A percentile compares a stretch with the other conserved stretches of the same genome.
phyloP scores from a whole-genome alignment of 2,329 filamentous ascomycete species.

The Fusarium succisae region DNA sequence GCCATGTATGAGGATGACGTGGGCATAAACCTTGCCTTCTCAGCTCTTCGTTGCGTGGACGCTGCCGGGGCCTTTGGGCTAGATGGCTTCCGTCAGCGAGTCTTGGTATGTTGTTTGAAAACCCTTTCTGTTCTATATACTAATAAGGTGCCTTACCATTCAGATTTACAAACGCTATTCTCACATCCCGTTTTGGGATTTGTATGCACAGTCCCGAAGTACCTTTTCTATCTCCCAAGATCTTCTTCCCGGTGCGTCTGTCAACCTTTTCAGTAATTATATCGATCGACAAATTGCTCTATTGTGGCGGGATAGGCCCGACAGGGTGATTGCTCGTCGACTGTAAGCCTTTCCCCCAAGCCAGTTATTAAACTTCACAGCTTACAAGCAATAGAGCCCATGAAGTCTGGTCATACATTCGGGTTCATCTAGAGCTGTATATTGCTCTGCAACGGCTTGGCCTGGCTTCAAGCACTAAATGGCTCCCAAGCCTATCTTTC shows the following conservation, averaged over 20 bases:
- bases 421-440: slow-evolving; percentile 62
- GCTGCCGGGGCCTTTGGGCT: slow-evolving; percentile 62
- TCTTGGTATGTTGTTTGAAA: slow-evolving; percentile 54
- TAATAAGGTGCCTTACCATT: slow-evolving; percentile 6
- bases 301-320: slow-evolving; percentile 39
- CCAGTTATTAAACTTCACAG: neutral
- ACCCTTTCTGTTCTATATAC: neutral
- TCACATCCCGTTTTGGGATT: slow-evolving; percentile 57
- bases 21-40: slow-evolving; percentile 52
- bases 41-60: slow-evolving; percentile 47
- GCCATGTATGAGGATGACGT: slow-evolving; percentile 58
- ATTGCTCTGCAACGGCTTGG: slow-evolving; percentile 63
- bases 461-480: slow-evolving; percentile 52
- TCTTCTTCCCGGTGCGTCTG: slow-evolving; percentile 47
- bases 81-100: slow-evolving; percentile 62
- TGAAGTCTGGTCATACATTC: slow-evolving; percentile 54
- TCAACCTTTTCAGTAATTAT: slow-evolving; percentile 43
- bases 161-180: slow-evolving; percentile 64
- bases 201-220: slow-evolving; percentile 46
- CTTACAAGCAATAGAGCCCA: slow-evolving; percentile 41
- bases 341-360: slow-evolving; percentile 38
- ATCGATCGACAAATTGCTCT: slow-evolving; percentile 41
- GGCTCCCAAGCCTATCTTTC: slow-evolving; percentile 58
- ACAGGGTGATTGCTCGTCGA: slow-evolving; percentile 36
- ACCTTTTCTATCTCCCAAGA: slow-evolving; percentile 46